Evolutionary conservation across 371 early-diverging fungal species (phyloP).

Genomic region (Mortierella sp.): DNA sequence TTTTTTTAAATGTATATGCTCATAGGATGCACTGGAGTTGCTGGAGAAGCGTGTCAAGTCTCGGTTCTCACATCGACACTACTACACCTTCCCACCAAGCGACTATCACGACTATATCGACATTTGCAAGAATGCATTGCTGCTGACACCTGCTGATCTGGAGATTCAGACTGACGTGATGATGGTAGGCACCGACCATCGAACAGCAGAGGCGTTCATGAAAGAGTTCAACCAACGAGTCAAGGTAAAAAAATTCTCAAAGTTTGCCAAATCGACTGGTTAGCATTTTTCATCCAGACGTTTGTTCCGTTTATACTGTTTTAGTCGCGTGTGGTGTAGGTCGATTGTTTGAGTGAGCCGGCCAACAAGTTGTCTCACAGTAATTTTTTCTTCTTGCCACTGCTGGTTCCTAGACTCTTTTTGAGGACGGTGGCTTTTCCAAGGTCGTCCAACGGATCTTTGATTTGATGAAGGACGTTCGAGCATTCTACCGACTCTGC

Average conservation of each 20-base stretch:
- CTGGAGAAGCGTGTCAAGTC: constrained; percentile 97
- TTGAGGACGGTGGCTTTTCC: constrained; percentile 65
- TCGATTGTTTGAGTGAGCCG: neutral
- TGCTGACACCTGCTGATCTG: constrained; percentile 44
- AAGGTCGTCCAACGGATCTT: constrained; percentile 68
- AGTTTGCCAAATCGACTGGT: neutral
- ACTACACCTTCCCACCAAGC: constrained; percentile 75
- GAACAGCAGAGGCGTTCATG: constrained; percentile 21
- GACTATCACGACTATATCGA: constrained; percentile 70
- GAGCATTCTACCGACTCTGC: constrained; percentile 71
- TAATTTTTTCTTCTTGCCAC: neutral
- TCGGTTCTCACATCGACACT: constrained; percentile 91
- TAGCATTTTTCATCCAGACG: neutral
- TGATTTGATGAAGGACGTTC: constrained; percentile 72
- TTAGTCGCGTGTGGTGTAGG: constrained; percentile 5
- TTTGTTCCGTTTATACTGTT: neutral
- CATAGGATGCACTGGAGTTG: constrained; percentile 83
- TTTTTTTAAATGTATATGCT: neutral
- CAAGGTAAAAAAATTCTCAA: constrained; percentile 16
- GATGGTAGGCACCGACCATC: neutral
- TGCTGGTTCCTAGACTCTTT: constrained; percentile 61
- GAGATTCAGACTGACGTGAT: constrained; percentile 6
- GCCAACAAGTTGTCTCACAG: neutral
- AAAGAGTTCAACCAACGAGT: constrained; percentile 45
- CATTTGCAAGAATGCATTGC: constrained; percentile 66